phyloP scores from a whole-genome alignment of 2,329 filamentous ascomycete genomes.

The Colletotrichum orchidophilum region DNA sequence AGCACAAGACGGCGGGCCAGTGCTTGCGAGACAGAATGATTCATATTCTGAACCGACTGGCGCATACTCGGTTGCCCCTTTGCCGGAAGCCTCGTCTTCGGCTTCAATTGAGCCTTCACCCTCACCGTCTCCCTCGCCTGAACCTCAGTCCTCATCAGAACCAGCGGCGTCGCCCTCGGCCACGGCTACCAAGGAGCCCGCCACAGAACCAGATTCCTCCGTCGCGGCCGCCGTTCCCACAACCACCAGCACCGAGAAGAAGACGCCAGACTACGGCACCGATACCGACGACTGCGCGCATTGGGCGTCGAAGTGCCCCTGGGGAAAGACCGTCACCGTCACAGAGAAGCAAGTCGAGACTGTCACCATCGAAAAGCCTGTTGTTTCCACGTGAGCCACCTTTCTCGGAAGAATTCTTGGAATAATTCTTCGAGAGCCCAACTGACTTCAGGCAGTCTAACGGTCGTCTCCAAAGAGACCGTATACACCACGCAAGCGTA shows the following conservation, averaged over 20 bases:
- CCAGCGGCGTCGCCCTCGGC: background rate
- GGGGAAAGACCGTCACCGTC: conserved; percentile 20
- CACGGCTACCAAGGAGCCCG: background rate
- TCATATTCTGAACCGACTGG: background rate
- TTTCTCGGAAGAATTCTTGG: background rate
- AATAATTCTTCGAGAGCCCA: background rate
- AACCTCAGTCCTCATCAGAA: background rate
- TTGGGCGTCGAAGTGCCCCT: conserved; percentile 29
- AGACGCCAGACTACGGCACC: conserved; percentile 6
- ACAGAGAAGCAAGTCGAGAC: conserved; percentile 16
- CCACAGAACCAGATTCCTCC: background rate
- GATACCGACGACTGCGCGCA: conserved; percentile 26
- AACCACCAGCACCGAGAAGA: background rate
- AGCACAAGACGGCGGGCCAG: background rate
- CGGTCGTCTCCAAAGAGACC: conserved; percentile 20
- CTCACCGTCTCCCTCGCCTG: background rate
- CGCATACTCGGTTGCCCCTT: background rate
- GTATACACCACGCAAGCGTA: conserved; percentile 24
- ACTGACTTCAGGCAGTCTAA: conserved; percentile 4
- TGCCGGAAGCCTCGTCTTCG: background rate
- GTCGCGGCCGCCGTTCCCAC: conserved; percentile 8
- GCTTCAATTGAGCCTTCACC: background rate
- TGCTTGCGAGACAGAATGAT: conserved; percentile 24
- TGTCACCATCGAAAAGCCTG: background rate
- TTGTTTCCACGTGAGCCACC: conserved; percentile 13